Conservation (phyloP, 2,329 filamentous ascomycete genomes). For the Xylaria sp. region DNA sequence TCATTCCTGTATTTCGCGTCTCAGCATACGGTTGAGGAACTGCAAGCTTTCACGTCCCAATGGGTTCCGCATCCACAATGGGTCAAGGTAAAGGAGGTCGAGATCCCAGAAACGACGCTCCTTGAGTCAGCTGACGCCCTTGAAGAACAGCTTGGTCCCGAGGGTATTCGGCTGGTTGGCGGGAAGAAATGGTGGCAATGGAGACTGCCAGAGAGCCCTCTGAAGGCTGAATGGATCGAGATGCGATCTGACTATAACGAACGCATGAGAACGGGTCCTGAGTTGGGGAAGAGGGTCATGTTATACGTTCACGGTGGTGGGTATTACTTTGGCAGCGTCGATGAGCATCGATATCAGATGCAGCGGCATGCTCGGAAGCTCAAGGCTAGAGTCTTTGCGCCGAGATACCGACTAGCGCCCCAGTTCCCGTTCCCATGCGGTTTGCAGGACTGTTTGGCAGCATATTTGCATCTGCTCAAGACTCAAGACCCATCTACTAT, state of each 20-base stretch:
- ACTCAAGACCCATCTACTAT: constrained; percentile 81
- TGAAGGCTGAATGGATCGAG: constrained; percentile 94
- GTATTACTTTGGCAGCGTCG: constrained; percentile 94
- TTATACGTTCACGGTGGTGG: constrained; percentile 93
- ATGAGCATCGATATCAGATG: constrained; percentile 98
- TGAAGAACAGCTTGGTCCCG: constrained; percentile 74
- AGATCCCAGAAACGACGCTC: constrained; percentile 69
- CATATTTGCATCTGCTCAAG: constrained; percentile 82
- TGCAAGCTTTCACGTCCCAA: constrained; percentile 90
- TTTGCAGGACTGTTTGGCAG: constrained; percentile 85
- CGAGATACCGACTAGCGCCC: constrained; percentile 84
- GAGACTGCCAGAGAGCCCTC: constrained; percentile 68
- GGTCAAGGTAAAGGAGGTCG: constrained; percentile 77
- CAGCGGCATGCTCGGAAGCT: constrained; percentile 94
- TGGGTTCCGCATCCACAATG: constrained; percentile 90
- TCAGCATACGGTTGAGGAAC: constrained; percentile 87
- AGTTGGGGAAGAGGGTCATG: constrained; percentile 77
- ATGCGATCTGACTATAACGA: constrained; percentile 83
- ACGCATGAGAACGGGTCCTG: constrained; percentile 65
- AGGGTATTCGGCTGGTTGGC: constrained; percentile 77
- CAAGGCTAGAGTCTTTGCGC: constrained; percentile 86
- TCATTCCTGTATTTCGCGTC: constrained; percentile 85
- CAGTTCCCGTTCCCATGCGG: constrained; percentile 97
- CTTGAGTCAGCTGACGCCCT: constrained; percentile 70
- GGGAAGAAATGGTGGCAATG: constrained; percentile 91